phyloP scores from a whole-genome alignment of 73 alveolate species.

The Loxodes magnus region DNA sequence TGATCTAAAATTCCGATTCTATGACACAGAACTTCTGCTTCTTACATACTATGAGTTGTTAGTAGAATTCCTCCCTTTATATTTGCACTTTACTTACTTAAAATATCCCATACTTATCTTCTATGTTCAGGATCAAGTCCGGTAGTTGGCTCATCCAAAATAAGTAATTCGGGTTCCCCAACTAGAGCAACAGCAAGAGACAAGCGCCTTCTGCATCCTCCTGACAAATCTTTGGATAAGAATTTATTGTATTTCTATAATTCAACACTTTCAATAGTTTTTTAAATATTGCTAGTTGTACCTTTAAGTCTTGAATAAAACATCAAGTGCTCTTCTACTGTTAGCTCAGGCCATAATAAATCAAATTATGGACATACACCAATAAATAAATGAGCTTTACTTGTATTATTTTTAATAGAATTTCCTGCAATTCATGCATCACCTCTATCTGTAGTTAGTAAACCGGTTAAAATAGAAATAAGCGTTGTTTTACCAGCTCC shows the following conservation, averaged over 20 bases:
- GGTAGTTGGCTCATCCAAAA: constrained; percentile 96
- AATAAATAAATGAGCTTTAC: constrained; percentile 65
- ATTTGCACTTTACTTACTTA: no score
- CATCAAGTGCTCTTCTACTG: constrained; percentile 85
- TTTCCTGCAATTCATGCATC: constrained; percentile 94
- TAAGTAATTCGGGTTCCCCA: constrained; percentile 84
- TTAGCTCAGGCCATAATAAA: constrained; percentile 80
- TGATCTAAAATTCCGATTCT: constrained; percentile 85
- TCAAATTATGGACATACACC: constrained; percentile 99
- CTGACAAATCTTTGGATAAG: constrained; percentile 73
- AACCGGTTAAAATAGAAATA: constrained; percentile 89
- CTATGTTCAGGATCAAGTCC: constrained; percentile 96
- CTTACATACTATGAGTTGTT: constrained; percentile 98
- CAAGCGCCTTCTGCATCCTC: constrained; percentile 95
- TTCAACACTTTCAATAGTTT: constrained; percentile 85
- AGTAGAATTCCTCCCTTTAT: constrained; percentile 77
- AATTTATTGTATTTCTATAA: constrained; percentile 62
- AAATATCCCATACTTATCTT: constrained; percentile 89
- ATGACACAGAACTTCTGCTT: constrained; percentile 96
- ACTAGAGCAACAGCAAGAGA: constrained; percentile 84
- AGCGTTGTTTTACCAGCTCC: constrained; percentile 99
- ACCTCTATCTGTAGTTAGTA: constrained; percentile 83
- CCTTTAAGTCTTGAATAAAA: constrained; percentile 91
- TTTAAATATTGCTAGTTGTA: constrained; percentile 37
- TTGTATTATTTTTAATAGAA: constrained; percentile 61